A percentile compares a stretch with the other conserved stretches of the same genome.
phyloP scores from a whole-genome alignment of 371 early-diverging fungal species.

The Rhizomucor pusillus region DNA sequence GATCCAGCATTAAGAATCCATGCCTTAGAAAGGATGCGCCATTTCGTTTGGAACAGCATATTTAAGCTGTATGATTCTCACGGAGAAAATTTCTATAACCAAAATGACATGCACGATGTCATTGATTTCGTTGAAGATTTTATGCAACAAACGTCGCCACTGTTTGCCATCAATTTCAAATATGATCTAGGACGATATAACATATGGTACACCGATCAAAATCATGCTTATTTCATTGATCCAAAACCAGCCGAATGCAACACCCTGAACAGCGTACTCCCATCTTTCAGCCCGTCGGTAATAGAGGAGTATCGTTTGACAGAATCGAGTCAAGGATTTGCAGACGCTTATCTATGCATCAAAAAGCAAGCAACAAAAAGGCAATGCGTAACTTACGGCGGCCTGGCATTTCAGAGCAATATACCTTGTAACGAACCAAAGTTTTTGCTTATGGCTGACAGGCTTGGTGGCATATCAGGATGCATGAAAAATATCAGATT shows the following conservation, averaged over 20 bases:
- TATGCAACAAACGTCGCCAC: background rate
- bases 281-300: background rate
- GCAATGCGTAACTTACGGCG: background rate
- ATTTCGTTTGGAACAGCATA: background rate
- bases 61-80: background rate
- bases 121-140: background rate
- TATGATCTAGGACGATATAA: background rate
- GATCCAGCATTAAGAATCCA: background rate
- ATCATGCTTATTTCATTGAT: background rate
- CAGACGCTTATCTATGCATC: background rate
- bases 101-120: background rate
- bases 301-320: background rate
- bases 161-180: background rate
- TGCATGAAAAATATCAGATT: background rate
- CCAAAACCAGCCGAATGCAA: background rate
- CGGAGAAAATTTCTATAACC: background rate
- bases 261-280: background rate
- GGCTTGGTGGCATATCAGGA: too few species aligned
- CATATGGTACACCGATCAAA: background rate
- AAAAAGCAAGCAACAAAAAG: background rate
- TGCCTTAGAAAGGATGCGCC: background rate
- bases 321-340: background rate
- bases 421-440: background rate
- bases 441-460: background rate
- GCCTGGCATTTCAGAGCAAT: background rate